Evolutionary conservation across 2,329 filamentous ascomycete species (phyloP).

Genomic region (Emericellopsis atlantica): DNA sequence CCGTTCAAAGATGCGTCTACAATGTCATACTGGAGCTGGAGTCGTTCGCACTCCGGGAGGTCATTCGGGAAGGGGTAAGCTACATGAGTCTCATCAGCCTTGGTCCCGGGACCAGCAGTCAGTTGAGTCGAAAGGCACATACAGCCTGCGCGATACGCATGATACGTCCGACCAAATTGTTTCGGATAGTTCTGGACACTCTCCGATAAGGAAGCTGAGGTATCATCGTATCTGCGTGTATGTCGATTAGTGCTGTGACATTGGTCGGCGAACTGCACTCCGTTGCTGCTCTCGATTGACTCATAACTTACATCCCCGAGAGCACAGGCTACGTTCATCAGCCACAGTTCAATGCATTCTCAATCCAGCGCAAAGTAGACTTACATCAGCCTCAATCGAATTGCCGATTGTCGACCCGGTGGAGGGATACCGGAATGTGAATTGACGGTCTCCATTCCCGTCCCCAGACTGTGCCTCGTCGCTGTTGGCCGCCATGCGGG

Average conservation of each 20-base stretch:
- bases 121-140: constrained; percentile 9
- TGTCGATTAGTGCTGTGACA: not conserved
- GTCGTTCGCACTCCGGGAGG: constrained; percentile 23
- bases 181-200: constrained; percentile 27
- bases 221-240: constrained; percentile 6
- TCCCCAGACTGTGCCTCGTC: too few relatives aligned
- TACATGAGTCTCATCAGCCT: constrained; percentile 7
- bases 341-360: too few relatives aligned
- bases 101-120: too few relatives aligned
- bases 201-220: constrained; percentile 24
- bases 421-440: constrained; percentile 17
- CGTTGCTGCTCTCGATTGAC: too few relatives aligned
- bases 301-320: not conserved
- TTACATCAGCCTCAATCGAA: constrained; percentile 19
- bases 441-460: constrained; percentile 5
- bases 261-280: not conserved
- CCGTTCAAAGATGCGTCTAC: constrained; percentile 23
- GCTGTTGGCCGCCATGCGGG: too few relatives aligned
- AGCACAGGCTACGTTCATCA: not conserved
- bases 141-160: constrained; percentile 34
- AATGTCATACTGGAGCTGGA: constrained; percentile 24
- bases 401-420: constrained; percentile 13
- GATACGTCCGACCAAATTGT: constrained; percentile 32
- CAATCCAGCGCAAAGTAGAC: constrained; percentile 4
- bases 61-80: constrained; percentile 35